Evolutionary conservation across 1,284 basidiomycete genomes (phyloP), one percentile per base, ranked within the genome.

Genomic region (Ceraceosorus guamensis): DNA sequence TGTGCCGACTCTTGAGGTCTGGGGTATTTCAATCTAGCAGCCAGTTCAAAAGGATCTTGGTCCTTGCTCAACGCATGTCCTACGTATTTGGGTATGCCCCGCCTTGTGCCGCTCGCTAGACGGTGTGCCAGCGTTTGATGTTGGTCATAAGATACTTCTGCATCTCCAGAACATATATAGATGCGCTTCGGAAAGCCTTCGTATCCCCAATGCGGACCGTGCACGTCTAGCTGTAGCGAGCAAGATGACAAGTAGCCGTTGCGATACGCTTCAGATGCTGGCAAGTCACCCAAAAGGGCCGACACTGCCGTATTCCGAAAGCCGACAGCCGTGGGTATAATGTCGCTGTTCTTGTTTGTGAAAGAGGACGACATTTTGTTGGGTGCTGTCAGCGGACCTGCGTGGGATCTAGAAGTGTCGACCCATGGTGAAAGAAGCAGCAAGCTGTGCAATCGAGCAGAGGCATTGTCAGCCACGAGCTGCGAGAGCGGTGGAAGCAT

Each of bases 351-450:
- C 7, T 53, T 45, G 57, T 74, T 74, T n/a, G 44, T 35, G 18
- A 61, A 59, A 0, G 64, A 62, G 3, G 65, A 59, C 6, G 63
- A 63, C 33, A 69, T 63, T 2, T 54, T 47, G 48, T 73, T 74
- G 10, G 68, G 71, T 5, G 65, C 62, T 8, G 55, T 51, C 2
- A 66, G 59, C 2, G 71, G 71, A 3, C 71, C 71, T 4, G 63
- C 59, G 53, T 74, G 71, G 31, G 70, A 73, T 13, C 71, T 68
- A 41, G 71, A 74, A 2, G 70, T 55, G 51, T 74, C 71, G 16
- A 64, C 68, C 71, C 71, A 74, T 0, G 71, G 71, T 35, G 71
- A 72, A 48, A 74, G 56, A 16, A 74, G 65, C 35, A 74, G 51
- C 47, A 74, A 24, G 1, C 58, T 50, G 2, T 59, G 62, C 6